Percentiles rank a stretch among this genome's conserved stretches.
These are phyloP conservation scores for Diplocarpon mali DNA, from an alignment of 2,329 filamentous ascomycete species.

Conservation along the genomic window DNA sequence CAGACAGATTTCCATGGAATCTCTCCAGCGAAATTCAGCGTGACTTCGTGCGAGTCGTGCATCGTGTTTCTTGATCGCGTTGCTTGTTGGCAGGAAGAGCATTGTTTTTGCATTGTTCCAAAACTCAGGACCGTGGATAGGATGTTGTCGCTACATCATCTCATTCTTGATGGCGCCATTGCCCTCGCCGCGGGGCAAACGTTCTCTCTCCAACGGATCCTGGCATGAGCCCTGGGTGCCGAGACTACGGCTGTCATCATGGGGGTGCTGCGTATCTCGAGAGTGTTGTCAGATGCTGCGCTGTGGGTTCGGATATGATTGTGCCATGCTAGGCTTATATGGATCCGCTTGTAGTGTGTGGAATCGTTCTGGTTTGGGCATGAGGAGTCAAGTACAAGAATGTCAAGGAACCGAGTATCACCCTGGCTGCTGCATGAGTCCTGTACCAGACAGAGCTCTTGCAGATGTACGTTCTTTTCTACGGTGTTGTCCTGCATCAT, in stretches of 20 bases:
- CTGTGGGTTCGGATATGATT: conserved; percentile 32
- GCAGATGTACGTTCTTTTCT: too few relatives aligned
- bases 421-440: conserved; percentile 11
- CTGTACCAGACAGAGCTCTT: too few relatives aligned
- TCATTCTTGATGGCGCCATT: conserved; percentile 33
- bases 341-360: conserved; percentile 24
- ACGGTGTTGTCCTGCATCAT: too few relatives aligned
- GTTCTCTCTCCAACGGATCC: conserved; percentile 29
- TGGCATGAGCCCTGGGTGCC: conserved; percentile 22
- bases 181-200: conserved; percentile 47
- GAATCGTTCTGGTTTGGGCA: conserved; percentile 19
- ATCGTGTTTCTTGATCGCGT: too few relatives aligned
- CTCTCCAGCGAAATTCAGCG: too few relatives aligned
- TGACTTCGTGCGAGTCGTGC: too few relatives aligned
- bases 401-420: conserved; percentile 25
- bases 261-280: conserved; percentile 35
- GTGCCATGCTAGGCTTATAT: conserved; percentile 21
- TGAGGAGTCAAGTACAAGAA: conserved; percentile 26
- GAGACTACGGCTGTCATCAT: conserved; percentile 25
- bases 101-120: too few relatives aligned
- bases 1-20: too few relatives aligned
- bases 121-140: too few relatives aligned
- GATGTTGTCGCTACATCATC: too few relatives aligned
- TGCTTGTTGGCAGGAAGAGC: too few relatives aligned
- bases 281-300: conserved; percentile 23